Evolutionary conservation across 2,329 filamentous ascomycete species (phyloP).

Genomic region (Trichoderma koningiopsis): DNA sequence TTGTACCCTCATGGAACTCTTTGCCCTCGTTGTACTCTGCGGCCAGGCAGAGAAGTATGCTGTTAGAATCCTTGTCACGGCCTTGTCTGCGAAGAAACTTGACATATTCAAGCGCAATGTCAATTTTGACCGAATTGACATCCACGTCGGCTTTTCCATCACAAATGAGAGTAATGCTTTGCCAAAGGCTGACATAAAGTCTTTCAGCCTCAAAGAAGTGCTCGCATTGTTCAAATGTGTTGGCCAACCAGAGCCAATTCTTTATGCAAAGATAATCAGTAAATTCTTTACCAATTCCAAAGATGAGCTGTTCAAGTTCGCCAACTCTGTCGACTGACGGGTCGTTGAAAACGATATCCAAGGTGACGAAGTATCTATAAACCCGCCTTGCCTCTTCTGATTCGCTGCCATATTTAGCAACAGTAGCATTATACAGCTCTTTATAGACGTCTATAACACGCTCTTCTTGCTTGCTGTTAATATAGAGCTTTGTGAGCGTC

Average conservation of each 20-base stretch:
- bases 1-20: slow-evolving; percentile 41
- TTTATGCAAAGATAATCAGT: slow-evolving; percentile 39
- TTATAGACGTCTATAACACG: not conserved
- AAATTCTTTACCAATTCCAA: slow-evolving; percentile 40
- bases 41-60: slow-evolving; percentile 46
- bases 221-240: slow-evolving; percentile 38
- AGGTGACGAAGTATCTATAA: slow-evolving; percentile 37
- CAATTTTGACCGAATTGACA: slow-evolving; percentile 42
- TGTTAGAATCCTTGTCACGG: slow-evolving; percentile 42
- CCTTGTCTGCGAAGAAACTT: slow-evolving; percentile 38
- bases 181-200: slow-evolving; percentile 45
- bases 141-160: slow-evolving; percentile 37
- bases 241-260: slow-evolving; percentile 41
- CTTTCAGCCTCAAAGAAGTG: slow-evolving; percentile 42
- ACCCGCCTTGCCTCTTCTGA: slow-evolving; percentile 33
- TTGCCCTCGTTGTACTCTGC: slow-evolving; percentile 37
- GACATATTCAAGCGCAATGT: slow-evolving; percentile 43
- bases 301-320: slow-evolving; percentile 39
- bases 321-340: slow-evolving; percentile 33
- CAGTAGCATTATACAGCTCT: not conserved
- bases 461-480: not conserved
- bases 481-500: not conserved
- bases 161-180: slow-evolving; percentile 40
- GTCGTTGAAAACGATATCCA: slow-evolving; percentile 40
- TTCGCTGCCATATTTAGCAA: not conserved